Percentiles rank a stretch among this genome's conserved stretches.
Conservation (phyloP, 768 basidiomycete genomes). For the Saitozyma sp. region DNA sequence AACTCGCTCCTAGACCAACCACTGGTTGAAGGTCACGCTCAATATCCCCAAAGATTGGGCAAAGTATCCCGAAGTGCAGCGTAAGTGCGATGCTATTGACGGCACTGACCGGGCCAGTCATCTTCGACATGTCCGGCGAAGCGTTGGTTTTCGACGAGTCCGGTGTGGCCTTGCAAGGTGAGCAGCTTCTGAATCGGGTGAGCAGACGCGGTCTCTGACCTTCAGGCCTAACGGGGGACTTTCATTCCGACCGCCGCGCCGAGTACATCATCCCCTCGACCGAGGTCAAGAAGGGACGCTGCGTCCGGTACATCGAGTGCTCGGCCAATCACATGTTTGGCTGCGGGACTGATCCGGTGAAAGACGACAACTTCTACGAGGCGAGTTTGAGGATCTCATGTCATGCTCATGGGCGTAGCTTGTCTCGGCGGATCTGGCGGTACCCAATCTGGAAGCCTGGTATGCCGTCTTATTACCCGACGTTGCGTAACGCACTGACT, state of each 20-base stretch:
- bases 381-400: no score
- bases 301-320: conserved; percentile 44
- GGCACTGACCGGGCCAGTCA: conserved; percentile 55
- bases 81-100: neutral
- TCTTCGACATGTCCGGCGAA: conserved; percentile 92
- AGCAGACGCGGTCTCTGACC: no score
- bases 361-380: conserved; percentile 53
- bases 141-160: conserved; percentile 83
- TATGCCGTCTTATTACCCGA: neutral
- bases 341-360: conserved; percentile 60
- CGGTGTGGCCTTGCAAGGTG: conserved; percentile 75
- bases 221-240: neutral
- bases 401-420: no score
- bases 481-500: no score
- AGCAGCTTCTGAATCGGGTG: neutral
- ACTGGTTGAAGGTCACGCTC: conserved; percentile 89
- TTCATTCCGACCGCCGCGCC: conserved; percentile 70
- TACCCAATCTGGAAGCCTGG: conserved; percentile 87
- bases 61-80: conserved; percentile 79
- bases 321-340: conserved; percentile 86
- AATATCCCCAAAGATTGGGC: conserved; percentile 72
- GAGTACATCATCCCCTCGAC: conserved; percentile 82
- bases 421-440: conserved; percentile 82
- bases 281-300: conserved; percentile 61
- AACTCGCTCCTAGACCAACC: conserved; percentile 64